Percentiles rank a stretch among this genome's conserved stretches.
Conservation (phyloP, 441 rosid species). For the Adansonia gregorii region DNA sequence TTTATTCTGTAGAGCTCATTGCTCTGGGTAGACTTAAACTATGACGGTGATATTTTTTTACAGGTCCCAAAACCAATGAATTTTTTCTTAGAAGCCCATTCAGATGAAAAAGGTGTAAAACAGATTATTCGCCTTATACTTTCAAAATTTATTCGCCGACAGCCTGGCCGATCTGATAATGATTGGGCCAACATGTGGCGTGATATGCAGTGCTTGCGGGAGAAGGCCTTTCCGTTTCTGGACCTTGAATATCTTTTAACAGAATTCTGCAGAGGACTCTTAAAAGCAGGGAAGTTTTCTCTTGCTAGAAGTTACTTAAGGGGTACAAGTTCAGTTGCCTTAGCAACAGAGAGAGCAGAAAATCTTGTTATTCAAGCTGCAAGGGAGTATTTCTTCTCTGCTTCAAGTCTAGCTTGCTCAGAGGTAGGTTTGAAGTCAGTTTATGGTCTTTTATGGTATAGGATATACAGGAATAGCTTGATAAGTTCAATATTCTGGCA, state of each 20-base stretch:
- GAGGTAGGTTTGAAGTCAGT: conserved; percentile 60
- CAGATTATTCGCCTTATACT: conserved; percentile 95
- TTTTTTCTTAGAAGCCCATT: conserved; percentile 76
- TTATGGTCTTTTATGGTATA: conserved; percentile 14
- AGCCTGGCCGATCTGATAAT: conserved; percentile 85
- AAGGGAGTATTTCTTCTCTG: conserved; percentile 92
- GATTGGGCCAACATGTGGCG: conserved; percentile 99
- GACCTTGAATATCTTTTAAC: conserved; percentile 86
- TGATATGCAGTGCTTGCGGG: conserved; percentile 78
- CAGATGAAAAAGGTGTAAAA: conserved; percentile 87
- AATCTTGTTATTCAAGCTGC: conserved; percentile 94
- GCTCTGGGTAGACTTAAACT: conserved; percentile 21
- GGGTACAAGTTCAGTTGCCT: conserved; percentile 82
- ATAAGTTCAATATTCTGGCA: conserved; percentile 4
- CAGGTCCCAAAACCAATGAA: conserved; percentile 95
- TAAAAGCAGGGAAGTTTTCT: conserved; percentile 98
- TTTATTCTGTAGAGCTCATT: conserved; percentile 2
- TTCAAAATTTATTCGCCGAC: conserved; percentile 89
- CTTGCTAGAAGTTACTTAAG: conserved; percentile 94
- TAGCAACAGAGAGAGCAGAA: conserved; percentile 91
- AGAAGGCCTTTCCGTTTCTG: conserved; percentile 91
- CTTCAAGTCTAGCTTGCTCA: conserved; percentile 84
- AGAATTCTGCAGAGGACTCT: conserved; percentile 95
- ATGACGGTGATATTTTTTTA: conserved; percentile 28
- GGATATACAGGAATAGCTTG: conserved; percentile 20